Conservation (phyloP, 2,329 filamentous ascomycete genomes). For the Coniosporium tulheliwenetii region DNA sequence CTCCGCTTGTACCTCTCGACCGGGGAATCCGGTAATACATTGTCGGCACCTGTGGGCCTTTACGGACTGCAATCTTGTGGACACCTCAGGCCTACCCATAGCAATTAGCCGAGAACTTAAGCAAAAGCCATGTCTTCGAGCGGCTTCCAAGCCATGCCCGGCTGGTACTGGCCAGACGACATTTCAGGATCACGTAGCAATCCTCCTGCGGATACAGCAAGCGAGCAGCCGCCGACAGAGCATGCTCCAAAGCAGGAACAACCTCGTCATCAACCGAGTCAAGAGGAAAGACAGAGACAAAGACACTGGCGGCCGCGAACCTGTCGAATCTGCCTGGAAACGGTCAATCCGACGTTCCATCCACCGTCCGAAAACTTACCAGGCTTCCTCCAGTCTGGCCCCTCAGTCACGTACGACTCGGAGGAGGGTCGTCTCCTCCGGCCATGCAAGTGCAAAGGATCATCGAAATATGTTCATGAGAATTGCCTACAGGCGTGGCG, state of each 20-base stretch:
- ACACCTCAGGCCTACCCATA: too few relatives aligned
- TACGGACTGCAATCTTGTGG: too few relatives aligned
- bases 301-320: slow-evolving; percentile 53
- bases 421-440: slow-evolving; percentile 67
- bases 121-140: slow-evolving; percentile 22
- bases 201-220: background rate
- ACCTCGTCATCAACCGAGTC: background rate
- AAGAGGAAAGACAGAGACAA: slow-evolving; percentile 12
- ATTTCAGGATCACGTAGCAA: slow-evolving; percentile 14
- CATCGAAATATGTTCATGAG: slow-evolving; percentile 87
- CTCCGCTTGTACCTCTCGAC: too few relatives aligned
- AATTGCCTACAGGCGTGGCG: slow-evolving; percentile 77
- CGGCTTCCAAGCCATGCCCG: slow-evolving; percentile 21
- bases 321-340: slow-evolving; percentile 83
- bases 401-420: slow-evolving; percentile 55
- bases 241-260: too few relatives aligned
- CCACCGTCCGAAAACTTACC: slow-evolving; percentile 37
- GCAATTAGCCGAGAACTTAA: too few relatives aligned
- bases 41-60: too few relatives aligned
- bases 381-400: slow-evolving; percentile 37
- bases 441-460: slow-evolving; percentile 87
- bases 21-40: too few relatives aligned
- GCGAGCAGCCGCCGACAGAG: background rate
- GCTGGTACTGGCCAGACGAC: slow-evolving; percentile 32
- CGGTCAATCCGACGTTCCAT: slow-evolving; percentile 45